Base-by-base conservation (phyloP, 192 early-diverging fungal species). In the Coemansia sp. region DNA sequence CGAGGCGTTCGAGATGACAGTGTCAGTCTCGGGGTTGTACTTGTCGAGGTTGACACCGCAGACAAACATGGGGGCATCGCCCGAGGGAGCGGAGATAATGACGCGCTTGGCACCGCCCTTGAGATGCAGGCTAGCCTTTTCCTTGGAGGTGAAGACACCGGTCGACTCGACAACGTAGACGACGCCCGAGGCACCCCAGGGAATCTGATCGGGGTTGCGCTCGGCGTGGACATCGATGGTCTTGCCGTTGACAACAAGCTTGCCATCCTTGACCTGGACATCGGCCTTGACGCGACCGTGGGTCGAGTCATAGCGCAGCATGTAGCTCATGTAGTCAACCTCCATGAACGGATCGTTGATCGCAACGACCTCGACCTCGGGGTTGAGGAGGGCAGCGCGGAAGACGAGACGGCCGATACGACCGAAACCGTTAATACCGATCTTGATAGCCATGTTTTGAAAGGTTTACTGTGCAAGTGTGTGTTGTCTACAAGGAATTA, bases 281-380 rank as follows among this genome's bases (percentile, higher is more conserved):
- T 83, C 82, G 54, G 91, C 93, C 78, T 92, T 88, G 89, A 87
- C 93, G 54, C 86, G 87, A 54, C 96, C 96, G 82, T 99, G 96
- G 66, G 94, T 96, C 38, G 96, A 96, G 87, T 99, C 96, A 80
- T 95, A 99, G 85, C 96, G 93, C 67, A 95, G 82, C 77, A 96
- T 82, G 86, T 96, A 98, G 72, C 87, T 93, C 94, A 96, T 97
- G 85, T 98, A 97, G 46, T 91, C 88, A 23, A 92, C 83, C 64
- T 89, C 87, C 74, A 95, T 91, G 91, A 97, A 97, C 53, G 94
- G 94, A 80, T 98, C 96, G 81, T 97, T 97, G 83, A 98, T 83
- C 55, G 89, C 88, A 17, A 93, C 89, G 51, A 98, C 92, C 52
- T 89, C 67, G 44, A 93, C 81, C 40, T 84, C 69, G 33, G 62